phyloP scores from a whole-genome alignment of 495 filamentous ascomycete genomes.

The Bryoglossum gracile region DNA sequence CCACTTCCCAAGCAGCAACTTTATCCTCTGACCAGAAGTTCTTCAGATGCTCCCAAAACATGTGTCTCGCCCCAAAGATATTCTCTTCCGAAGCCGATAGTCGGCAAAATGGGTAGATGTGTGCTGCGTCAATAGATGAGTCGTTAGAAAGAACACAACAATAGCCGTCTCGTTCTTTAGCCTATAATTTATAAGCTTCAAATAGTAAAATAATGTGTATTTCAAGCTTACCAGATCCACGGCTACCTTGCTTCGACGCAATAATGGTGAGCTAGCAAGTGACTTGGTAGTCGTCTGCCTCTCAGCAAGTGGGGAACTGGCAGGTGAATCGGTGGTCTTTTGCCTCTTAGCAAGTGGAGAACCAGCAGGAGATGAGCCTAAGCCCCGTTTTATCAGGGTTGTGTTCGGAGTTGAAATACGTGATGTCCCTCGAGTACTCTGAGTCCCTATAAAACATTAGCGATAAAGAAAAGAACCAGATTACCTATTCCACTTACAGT shows the following conservation, averaged over 20 bases:
- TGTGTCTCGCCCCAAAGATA: conserved; percentile 10
- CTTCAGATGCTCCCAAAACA: conserved; percentile 14
- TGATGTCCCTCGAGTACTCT: not conserved
- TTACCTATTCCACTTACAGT: conserved; percentile 14
- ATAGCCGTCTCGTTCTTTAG: conserved; percentile 14
- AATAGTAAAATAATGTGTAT: too few species aligned
- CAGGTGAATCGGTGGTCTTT: not conserved
- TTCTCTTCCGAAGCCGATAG: conserved; percentile 11
- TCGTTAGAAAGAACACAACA: conserved; percentile 14
- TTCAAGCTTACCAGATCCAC: too few species aligned
- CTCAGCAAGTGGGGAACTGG: conserved; percentile 3
- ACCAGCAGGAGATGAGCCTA: too few species aligned
- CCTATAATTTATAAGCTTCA: too few species aligned
- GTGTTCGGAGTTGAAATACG: conserved; percentile 4
- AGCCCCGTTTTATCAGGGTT: not conserved
- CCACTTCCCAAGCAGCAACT: conserved; percentile 18
- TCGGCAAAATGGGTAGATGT: conserved; percentile 16
- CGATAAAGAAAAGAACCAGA: conserved; percentile 7
- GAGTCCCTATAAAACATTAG: conserved; percentile 1
- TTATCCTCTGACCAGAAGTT: conserved; percentile 17
- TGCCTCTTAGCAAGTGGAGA: too few species aligned
- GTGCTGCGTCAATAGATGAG: conserved; percentile 8
- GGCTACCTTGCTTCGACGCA: not conserved
- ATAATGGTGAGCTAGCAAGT: not conserved
- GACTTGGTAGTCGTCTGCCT: conserved; percentile 1